Conservation (phyloP, 2,329 filamentous ascomycete genomes). For the Septoria linicola region DNA sequence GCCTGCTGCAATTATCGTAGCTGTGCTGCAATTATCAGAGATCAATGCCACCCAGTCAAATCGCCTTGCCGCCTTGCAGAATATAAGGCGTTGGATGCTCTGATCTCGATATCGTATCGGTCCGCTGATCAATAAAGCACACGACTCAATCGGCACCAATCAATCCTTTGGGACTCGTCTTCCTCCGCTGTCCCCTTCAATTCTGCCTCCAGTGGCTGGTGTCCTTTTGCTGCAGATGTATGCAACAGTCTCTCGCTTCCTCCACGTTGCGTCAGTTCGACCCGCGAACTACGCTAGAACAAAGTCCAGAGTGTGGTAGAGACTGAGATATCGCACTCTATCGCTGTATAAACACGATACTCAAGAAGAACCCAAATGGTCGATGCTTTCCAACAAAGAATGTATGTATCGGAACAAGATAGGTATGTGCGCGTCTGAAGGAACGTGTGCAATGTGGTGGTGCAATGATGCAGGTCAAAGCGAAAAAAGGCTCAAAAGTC, state of each 20-base stretch:
- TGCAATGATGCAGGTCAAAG: slow-evolving; percentile 22
- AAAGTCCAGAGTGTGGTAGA: not conserved
- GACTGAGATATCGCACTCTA: not conserved
- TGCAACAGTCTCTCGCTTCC: no score
- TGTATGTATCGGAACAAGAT: slow-evolving; percentile 20
- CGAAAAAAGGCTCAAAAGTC: slow-evolving; percentile 17
- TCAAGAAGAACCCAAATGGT: not conserved
- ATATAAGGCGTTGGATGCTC: no score
- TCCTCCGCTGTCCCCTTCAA: not conserved
- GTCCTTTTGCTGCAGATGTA: not conserved
- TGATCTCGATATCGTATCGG: no score
- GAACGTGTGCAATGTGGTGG: slow-evolving; percentile 22
- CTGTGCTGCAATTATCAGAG: no score
- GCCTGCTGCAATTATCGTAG: no score
- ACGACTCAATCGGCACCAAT: no score
- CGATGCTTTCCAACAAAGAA: slow-evolving; percentile 22
- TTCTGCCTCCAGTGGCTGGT: not conserved
- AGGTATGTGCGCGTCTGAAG: slow-evolving; percentile 13
- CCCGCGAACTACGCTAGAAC: slow-evolving; percentile 9
- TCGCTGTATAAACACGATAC: not conserved
- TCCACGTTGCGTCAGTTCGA: slow-evolving; percentile 5
- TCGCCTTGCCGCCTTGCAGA: no score
- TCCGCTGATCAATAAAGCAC: no score
- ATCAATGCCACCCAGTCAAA: no score
- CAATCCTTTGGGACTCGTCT: no score